phyloP scores from a whole-genome alignment of 345 rosid species.

The Arabidopsis thaliana region TAIR10.1 NC_003076.8:6551001-6551500 shows the following conservation, averaged over 20 bases:
- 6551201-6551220: constrained; percentile 87
- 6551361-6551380: constrained; percentile 24
- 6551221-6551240: constrained; percentile 86
- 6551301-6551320: constrained; percentile 67
- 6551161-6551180: constrained; percentile 86
- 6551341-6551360: constrained; percentile 67
- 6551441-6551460: constrained; percentile 8
- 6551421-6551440: constrained; percentile 25
- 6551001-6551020: constrained; percentile 82
- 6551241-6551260: constrained; percentile 56
- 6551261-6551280: constrained; percentile 50
- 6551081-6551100: constrained; percentile 60
- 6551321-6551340: constrained; percentile 75
- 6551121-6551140: constrained; percentile 26
- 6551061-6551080: constrained; percentile 72
- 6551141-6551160: constrained; percentile 61
- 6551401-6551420: constrained; percentile 8
- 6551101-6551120: constrained; percentile 19
- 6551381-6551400: constrained; percentile 15
- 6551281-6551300: constrained; percentile 52
- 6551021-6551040: constrained; percentile 88
- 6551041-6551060: constrained; percentile 93
- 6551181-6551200: constrained; percentile 77
- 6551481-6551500: constrained; percentile 85
- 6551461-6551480: constrained; percentile 78